phyloP scores from a whole-genome alignment of 345 rosid species.

The Brassica carinata region DNA sequence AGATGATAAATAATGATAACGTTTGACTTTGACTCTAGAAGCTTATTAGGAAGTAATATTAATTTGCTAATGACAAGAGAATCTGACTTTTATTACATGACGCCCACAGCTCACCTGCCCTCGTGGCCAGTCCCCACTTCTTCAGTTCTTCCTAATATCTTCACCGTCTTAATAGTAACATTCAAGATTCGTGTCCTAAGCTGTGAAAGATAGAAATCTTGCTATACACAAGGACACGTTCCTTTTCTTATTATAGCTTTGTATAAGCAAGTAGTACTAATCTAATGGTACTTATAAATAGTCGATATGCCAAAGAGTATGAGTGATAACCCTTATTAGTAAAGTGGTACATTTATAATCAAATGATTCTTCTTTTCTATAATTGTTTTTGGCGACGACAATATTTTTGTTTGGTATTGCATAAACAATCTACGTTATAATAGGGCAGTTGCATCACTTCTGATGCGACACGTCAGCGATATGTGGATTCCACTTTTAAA shows the following conservation, averaged over 20 bases:
- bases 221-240: neutral
- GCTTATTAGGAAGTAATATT: neutral
- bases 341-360: neutral
- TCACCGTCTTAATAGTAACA: slow-evolving; percentile 27
- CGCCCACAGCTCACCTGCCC: slow-evolving; percentile 35
- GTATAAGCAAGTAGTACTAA: neutral
- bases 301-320: neutral
- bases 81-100: slow-evolving; percentile 1
- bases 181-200: slow-evolving; percentile 25
- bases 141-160: neutral
- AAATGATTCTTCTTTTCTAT: neutral
- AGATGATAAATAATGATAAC: neutral
- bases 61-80: slow-evolving; percentile 12
- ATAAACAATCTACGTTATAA: no score
- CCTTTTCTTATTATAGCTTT: neutral
- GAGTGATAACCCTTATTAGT: neutral
- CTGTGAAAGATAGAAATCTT: neutral
- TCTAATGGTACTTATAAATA: neutral
- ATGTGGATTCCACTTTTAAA: no score
- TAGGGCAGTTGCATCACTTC: no score
- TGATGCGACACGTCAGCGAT: no score
- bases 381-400: neutral
- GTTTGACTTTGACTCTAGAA: slow-evolving; percentile 9
- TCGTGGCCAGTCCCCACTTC: slow-evolving; percentile 31
- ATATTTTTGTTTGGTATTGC: neutral